Percentiles rank a stretch among this genome's conserved stretches.
Conservation (phyloP, 495 filamentous ascomycete species). For the Penicillium simplicissimum region DNA sequence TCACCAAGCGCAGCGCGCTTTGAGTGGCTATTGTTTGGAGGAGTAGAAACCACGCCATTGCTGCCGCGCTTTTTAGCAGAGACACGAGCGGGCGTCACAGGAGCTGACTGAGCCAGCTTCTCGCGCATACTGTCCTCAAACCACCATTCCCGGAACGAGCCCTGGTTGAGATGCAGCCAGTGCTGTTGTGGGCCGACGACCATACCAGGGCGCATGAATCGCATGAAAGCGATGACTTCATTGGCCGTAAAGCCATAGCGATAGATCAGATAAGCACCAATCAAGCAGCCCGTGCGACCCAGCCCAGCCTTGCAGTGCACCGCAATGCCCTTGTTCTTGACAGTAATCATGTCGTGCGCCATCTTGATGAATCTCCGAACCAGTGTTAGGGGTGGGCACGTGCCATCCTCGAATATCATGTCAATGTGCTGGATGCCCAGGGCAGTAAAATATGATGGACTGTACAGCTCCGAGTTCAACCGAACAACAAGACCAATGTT, state of each 20-base stretch:
- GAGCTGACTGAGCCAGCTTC: constrained; percentile 61
- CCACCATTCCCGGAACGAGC: constrained; percentile 97
- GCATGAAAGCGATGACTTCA: constrained; percentile 98
- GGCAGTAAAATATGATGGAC: constrained; percentile 89
- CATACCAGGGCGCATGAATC: constrained; percentile 99
- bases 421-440: constrained; percentile 94
- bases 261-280: constrained; percentile 97
- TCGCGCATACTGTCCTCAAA: constrained; percentile 81
- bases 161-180: constrained; percentile 97
- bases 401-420: constrained; percentile 99
- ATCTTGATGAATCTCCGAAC: constrained; percentile 93
- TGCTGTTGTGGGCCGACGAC: constrained; percentile 99
- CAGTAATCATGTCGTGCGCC: constrained; percentile 89
- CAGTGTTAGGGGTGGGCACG: constrained; percentile 81
- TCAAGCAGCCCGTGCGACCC: constrained; percentile 93
- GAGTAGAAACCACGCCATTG: constrained; percentile 74
- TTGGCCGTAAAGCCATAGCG: constrained; percentile 97
- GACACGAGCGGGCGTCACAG: constrained; percentile 78
- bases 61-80: constrained; percentile 47
- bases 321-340: constrained; percentile 83
- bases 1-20: constrained; percentile 85
- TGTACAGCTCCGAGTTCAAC: constrained; percentile 94
- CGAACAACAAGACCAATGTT: constrained; percentile 92
- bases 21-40: constrained; percentile 72
- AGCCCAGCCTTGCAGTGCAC: constrained; percentile 98